Percentiles rank a stretch among this genome's conserved stretches.
phyloP scores from a whole-genome alignment of 1,284 basidiomycete species.

The Boletus semigastroideus region DNA sequence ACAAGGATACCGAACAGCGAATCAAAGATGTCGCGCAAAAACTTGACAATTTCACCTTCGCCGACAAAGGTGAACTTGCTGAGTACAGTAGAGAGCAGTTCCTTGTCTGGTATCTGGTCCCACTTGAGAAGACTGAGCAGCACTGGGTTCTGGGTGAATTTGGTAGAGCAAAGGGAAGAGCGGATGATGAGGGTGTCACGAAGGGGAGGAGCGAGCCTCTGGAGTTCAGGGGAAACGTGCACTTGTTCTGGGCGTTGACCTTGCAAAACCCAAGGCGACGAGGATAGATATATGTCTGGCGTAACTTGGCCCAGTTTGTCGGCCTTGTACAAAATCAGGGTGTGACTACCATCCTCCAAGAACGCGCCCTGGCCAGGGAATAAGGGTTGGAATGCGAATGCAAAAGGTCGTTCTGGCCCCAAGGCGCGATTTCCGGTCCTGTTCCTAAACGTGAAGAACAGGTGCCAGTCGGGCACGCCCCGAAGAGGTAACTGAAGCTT shows the following conservation, averaged over 20 bases:
- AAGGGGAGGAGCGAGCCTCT: constrained; percentile 64
- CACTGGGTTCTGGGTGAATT: constrained; percentile 90
- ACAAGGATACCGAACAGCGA: constrained; percentile 89
- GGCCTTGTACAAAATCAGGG: constrained; percentile 78
- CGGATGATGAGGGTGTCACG: constrained; percentile 82
- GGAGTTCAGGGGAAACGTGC: constrained; percentile 59
- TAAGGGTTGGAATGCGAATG: constrained; percentile 90
- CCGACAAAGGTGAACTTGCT: constrained; percentile 90
- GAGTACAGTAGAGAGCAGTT: constrained; percentile 71
- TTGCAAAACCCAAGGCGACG: constrained; percentile 56
- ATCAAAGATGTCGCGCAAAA: constrained; percentile 90
- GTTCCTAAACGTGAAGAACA: constrained; percentile 93
- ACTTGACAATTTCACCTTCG: constrained; percentile 94
- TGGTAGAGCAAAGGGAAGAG: constrained; percentile 90
- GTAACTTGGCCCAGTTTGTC: constrained; percentile 64
- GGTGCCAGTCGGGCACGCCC: constrained; percentile 77
- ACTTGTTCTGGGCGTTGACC: constrained; percentile 62
- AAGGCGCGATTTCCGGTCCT: constrained; percentile 57
- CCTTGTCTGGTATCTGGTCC: constrained; percentile 70
- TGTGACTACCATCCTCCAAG: constrained; percentile 89
- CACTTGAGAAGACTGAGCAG: constrained; percentile 84
- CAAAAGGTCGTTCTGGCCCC: constrained; percentile 77
- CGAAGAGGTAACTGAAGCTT: constrained; percentile 80
- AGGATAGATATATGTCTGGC: constrained; percentile 67
- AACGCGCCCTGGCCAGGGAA: constrained; percentile 80